These are phyloP conservation scores for Oryza glumipatula DNA, from an alignment of 176 grass and related monocot species.

Conservation along the genomic window DNA sequence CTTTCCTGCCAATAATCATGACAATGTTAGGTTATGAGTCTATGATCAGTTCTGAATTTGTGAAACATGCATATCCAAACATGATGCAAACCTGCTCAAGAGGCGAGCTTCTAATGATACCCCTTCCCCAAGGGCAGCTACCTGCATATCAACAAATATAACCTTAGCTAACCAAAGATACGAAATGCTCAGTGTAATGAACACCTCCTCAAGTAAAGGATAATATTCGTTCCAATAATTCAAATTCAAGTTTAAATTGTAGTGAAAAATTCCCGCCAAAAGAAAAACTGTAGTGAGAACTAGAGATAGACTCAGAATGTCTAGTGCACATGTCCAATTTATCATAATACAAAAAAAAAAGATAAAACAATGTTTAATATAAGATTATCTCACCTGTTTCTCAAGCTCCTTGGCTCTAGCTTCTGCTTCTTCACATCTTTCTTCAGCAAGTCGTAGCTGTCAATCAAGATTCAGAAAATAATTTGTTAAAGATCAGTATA, in stretches of 20 bases:
- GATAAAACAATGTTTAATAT: conserved; percentile 1
- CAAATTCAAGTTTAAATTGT: conserved; percentile 16
- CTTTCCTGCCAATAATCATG: conserved; percentile 78
- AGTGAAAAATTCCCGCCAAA: background rate
- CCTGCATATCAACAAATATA: conserved; percentile 67
- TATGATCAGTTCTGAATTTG: conserved; percentile 41
- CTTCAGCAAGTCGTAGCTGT: conserved; percentile 95
- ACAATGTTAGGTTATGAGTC: conserved; percentile 45
- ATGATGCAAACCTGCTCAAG: conserved; percentile 81
- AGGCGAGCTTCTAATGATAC: conserved; percentile 91
- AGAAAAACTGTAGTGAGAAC: background rate
- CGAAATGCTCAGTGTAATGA: background rate
- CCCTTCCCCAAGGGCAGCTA: conserved; percentile 96
- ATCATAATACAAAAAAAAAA: background rate
- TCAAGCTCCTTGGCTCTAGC: conserved; percentile 93
- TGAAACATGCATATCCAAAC: conserved; percentile 33
- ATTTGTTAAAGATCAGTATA: conserved; percentile 9
- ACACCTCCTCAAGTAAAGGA: conserved; percentile 5
- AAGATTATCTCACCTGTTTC: conserved; percentile 71
- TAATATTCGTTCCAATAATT: conserved; percentile 17
- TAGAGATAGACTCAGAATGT: conserved; percentile 1
- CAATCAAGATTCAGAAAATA: conserved; percentile 44
- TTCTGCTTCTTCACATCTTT: conserved; percentile 87
- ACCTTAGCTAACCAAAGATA: conserved; percentile 19
- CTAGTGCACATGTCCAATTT: conserved; percentile 34